Evolutionary conservation across 139 green algal species (phyloP).

Genomic region (Pseudopediastrum boryanum): DNA sequence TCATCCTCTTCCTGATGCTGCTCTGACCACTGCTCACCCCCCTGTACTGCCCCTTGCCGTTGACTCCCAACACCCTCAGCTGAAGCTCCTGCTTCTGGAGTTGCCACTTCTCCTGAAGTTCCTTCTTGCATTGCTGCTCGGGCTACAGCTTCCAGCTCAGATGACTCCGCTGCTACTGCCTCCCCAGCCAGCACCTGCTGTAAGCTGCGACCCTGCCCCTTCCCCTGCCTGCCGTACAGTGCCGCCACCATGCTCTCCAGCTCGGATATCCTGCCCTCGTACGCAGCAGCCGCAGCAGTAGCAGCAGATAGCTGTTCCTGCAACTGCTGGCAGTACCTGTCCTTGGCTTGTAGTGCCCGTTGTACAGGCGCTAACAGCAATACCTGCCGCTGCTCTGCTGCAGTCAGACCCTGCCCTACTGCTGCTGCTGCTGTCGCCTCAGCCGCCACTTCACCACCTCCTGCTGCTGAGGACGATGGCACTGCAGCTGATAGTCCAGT

Average conservation of each 20-base stretch:
- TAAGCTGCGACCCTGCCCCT: neutral
- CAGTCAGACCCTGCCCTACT: too few species aligned
- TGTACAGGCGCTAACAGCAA: conserved; percentile 16
- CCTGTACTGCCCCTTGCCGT: neutral
- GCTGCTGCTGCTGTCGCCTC: too few species aligned
- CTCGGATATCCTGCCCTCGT: conserved; percentile 39
- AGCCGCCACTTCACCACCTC: neutral
- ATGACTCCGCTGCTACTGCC: neutral
- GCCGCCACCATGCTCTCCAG: conserved; percentile 39
- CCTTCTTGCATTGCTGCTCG: conserved; percentile 12
- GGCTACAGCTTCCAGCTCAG: neutral
- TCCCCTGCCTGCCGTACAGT: neutral
- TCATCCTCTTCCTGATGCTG: neutral
- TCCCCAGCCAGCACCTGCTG: neutral
- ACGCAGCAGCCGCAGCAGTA: conserved; percentile 20
- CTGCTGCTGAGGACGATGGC: neutral
- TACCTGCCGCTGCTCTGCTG: conserved; percentile 12
- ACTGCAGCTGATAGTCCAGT: neutral
- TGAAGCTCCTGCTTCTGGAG: neutral
- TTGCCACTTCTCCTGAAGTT: neutral
- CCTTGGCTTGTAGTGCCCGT: conserved; percentile 62
- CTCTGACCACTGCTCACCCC: neutral
- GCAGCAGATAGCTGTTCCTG: conserved; percentile 21
- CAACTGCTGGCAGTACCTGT: conserved; percentile 48
- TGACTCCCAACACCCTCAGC: neutral